A percentile compares a stretch with the other conserved stretches of the same genome.
Evolutionary conservation across 129 eudicot genomes (phyloP).

Genomic region (carrot (Daucus carota)): DNA sequence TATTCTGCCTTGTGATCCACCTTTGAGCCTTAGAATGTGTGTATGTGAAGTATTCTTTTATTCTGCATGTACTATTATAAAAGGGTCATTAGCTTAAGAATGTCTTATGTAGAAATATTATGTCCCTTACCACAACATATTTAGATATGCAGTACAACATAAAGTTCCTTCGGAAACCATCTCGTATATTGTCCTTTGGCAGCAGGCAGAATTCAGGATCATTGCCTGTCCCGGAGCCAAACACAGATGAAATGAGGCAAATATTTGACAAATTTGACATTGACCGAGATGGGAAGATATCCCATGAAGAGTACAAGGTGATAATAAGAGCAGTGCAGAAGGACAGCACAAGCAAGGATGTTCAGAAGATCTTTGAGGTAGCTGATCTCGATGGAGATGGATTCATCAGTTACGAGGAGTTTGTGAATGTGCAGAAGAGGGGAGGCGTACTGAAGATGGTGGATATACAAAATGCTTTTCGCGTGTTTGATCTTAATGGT

Average conservation of each 20-base stretch:
- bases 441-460: constrained; percentile 62
- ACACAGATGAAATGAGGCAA: constrained; percentile 40
- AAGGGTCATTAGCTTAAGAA: constrained; percentile 4
- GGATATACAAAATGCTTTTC: constrained; percentile 67
- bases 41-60: neutral
- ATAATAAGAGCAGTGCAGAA: constrained; percentile 57
- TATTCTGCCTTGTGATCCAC: constrained; percentile 21
- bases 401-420: constrained; percentile 72
- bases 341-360: constrained; percentile 39
- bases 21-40: constrained; percentile 20
- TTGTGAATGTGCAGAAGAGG: constrained; percentile 68
- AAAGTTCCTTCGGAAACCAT: constrained; percentile 51
- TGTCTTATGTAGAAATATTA: constrained; percentile 14
- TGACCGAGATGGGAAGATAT: constrained; percentile 80
- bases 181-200: constrained; percentile 45
- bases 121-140: constrained; percentile 53
- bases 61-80: neutral
- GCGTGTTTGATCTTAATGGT: constrained; percentile 57
- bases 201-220: constrained; percentile 41
- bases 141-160: constrained; percentile 73
- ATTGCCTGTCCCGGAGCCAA: constrained; percentile 46
- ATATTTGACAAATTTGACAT: constrained; percentile 70
- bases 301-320: constrained; percentile 64
- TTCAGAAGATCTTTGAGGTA: constrained; percentile 73
- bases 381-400: constrained; percentile 81